phyloP scores from a whole-genome alignment of 768 basidiomycete genomes.

The Russula sp. region DNA sequence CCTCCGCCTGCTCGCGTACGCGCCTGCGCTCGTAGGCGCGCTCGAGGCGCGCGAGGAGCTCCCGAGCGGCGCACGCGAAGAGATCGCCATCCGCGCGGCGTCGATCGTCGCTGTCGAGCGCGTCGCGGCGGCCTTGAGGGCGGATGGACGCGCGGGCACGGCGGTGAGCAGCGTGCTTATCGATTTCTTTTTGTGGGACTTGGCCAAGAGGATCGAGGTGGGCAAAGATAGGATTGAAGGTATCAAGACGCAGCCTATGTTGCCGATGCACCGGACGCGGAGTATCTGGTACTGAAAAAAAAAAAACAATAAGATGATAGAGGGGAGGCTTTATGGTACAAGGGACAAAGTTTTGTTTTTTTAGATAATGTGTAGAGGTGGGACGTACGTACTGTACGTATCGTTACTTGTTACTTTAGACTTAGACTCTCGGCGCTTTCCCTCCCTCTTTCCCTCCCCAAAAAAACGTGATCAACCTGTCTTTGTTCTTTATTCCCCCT shows the following conservation, averaged over 20 bases:
- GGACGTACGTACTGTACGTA: too few relatives aligned
- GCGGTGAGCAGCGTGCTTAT: constrained; percentile 68
- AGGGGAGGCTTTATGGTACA: too few relatives aligned
- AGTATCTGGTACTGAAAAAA: constrained; percentile 73
- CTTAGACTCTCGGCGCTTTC: too few relatives aligned
- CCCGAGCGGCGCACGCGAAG: constrained; percentile 53
- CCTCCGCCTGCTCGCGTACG: constrained; percentile 67
- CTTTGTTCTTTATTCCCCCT: too few relatives aligned
- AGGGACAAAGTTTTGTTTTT: too few relatives aligned
- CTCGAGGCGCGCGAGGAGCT: constrained; percentile 42
- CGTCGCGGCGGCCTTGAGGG: constrained; percentile 43
- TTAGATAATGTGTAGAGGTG: too few relatives aligned
- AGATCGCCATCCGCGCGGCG: constrained; percentile 71
- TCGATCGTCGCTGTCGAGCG: constrained; percentile 77
- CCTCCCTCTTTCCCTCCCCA: too few relatives aligned
- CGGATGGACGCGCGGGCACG: constrained; percentile 17
- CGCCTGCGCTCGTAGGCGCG: constrained; percentile 45
- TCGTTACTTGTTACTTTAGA: too few relatives aligned
- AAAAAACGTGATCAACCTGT: too few relatives aligned
- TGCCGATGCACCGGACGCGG: constrained; percentile 72
- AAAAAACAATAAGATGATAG: not conserved
- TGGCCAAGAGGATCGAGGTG: constrained; percentile 66
- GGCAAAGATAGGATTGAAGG: constrained; percentile 55
- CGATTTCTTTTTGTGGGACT: constrained; percentile 89
- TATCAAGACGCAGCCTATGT: constrained; percentile 42